Conservation (phyloP, 1,284 basidiomycete species). For the Ceratobasidium sp. region DNA sequence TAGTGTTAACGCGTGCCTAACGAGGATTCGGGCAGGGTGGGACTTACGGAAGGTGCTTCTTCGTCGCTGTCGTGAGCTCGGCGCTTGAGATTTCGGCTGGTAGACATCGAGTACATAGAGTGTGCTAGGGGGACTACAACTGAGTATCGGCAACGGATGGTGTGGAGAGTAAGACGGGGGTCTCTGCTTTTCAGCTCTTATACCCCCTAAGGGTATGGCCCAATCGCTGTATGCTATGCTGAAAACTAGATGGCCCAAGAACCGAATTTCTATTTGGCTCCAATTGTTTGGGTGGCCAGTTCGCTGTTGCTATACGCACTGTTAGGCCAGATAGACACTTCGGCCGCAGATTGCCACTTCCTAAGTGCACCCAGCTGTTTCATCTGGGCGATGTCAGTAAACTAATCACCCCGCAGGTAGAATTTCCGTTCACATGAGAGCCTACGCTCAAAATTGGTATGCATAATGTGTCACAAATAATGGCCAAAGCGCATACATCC, state of each 20-base stretch:
- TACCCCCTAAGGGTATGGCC: background rate
- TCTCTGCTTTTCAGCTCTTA: constrained; percentile 1
- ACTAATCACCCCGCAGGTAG: background rate
- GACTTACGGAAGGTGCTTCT: background rate
- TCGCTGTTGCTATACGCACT: background rate
- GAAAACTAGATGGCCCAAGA: constrained; percentile 1
- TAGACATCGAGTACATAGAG: background rate
- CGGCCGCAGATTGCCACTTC: background rate
- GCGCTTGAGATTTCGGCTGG: background rate
- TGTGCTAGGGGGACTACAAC: background rate
- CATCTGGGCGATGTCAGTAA: no score
- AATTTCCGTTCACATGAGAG: background rate
- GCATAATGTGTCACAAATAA: background rate
- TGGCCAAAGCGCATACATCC: constrained; percentile 25
- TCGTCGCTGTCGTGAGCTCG: background rate
- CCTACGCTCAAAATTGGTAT: background rate
- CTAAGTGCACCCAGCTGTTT: background rate
- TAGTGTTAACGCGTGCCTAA: background rate
- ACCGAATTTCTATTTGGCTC: background rate
- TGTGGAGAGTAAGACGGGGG: background rate
- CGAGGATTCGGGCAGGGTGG: background rate
- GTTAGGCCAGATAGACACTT: background rate
- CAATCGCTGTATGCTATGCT: background rate
- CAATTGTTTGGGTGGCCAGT: background rate
- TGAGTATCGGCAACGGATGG: background rate